Conservation (phyloP, 2,329 filamentous ascomycete species). For the Aureobasidium vineae region DNA sequence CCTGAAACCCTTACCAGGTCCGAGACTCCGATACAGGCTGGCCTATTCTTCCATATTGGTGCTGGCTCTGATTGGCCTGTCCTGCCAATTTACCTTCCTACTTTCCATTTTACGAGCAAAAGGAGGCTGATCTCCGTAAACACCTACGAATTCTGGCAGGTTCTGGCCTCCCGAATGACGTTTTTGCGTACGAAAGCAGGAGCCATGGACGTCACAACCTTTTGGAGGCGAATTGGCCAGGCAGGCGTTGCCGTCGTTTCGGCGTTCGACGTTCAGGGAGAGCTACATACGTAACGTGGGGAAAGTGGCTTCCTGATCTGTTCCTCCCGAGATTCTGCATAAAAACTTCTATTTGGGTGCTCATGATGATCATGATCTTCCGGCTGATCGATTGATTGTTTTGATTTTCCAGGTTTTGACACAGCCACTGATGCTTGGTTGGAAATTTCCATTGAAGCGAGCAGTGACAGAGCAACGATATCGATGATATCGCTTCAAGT, state of each 20-base stretch:
- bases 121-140: constrained; percentile 16
- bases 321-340: constrained; percentile 1
- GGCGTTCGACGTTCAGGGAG: constrained; percentile 6
- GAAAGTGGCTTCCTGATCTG: constrained; percentile 11
- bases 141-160: neutral
- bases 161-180: constrained; percentile 13
- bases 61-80: constrained; percentile 9
- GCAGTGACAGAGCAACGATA: neutral
- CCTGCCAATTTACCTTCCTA: constrained; percentile 10
- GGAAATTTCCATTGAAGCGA: neutral
- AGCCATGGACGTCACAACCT: neutral
- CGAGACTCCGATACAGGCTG: neutral
- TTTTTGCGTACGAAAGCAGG: constrained; percentile 5
- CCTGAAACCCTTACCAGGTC: neutral
- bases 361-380: constrained; percentile 2
- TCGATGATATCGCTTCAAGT: neutral
- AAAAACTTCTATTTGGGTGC: constrained; percentile 2
- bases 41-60: neutral
- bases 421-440: neutral
- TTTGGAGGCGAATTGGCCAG: constrained; percentile 6
- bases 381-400: constrained; percentile 1
- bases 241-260: constrained; percentile 13
- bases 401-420: constrained; percentile 2
- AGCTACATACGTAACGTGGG: neutral
- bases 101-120: constrained; percentile 21